Base-by-base conservation (phyloP, 75 land plant genomes). In the Cryptomeria japonica region DNA sequence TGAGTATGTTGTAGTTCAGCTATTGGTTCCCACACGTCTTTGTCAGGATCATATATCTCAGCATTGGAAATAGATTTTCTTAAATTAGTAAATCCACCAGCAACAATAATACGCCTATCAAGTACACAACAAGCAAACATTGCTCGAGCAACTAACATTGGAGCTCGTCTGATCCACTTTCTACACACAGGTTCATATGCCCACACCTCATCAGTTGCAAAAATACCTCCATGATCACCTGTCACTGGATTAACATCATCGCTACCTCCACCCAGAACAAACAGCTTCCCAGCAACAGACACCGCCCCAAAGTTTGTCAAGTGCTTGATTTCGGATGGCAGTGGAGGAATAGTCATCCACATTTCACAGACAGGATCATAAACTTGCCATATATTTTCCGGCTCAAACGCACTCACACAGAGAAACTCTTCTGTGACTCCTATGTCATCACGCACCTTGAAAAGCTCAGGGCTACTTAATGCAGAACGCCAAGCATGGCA, bases 181-280 rank as follows among this genome's bases (percentile, higher is more conserved):
- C 94, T 87, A 28, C 78, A 55, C 37, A 94, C 58, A 9, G 97
- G 98, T 64, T 97, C 96, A 91, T 91, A 97, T 42, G 93, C 92
- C 99, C 99, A 97, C n/a, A 95, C 96, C 80, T 96, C 98, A 88
- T 95, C 89, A 31, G 96, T 96, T 13, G 98, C 96, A 91, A 94
- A 93, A 64, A 91, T 91, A 9, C 95, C 94, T 76, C 93, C 94
- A 77, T 92, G 94, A 75, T 96, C 97, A 47, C 97, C 97, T 41
- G 98, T 97, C 42, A 72, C 79, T 49, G 93, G 95, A 86, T 98
- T 96, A 68, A 98, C 99, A 80, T 93, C 94, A 83, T 97, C 99
- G 90, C 96, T 95, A 1, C 95, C 95, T 80, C 99, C 99, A 70
- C 99, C 99, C 42, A 98, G 88, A 53, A 98, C 96, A 93, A 90